phyloP scores from a whole-genome alignment of 768 basidiomycete genomes.

The Podaxis mareebaensis region DNA sequence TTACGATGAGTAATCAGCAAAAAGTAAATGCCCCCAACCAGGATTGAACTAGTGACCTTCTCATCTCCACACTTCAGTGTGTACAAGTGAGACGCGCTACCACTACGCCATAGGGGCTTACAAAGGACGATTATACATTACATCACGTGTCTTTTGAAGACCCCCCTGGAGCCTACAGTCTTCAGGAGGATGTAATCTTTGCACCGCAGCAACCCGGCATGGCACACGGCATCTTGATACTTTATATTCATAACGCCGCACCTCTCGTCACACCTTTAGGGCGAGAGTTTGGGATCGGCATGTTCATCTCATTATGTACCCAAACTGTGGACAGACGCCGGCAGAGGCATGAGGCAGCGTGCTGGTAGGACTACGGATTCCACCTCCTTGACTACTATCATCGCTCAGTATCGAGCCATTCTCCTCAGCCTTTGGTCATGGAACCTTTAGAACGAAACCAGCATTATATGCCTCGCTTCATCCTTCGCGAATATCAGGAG shows the following conservation, averaged over 20 bases:
- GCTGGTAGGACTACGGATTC: background rate
- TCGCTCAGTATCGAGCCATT: too few species aligned
- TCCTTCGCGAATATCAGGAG: conserved; percentile 27
- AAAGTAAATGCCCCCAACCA: conserved; percentile 40
- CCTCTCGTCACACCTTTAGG: too few species aligned
- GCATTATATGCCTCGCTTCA: conserved; percentile 32
- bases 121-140: background rate
- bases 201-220: too few species aligned
- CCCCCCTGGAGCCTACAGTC: too few species aligned
- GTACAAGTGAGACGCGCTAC: conserved; percentile 46
- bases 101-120: conserved; percentile 41
- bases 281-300: too few species aligned
- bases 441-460: conserved; percentile 21
- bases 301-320: background rate
- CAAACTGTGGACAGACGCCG: background rate
- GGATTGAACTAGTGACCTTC: conserved; percentile 49
- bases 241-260: too few species aligned
- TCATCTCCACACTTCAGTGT: conserved; percentile 23
- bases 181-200: too few species aligned
- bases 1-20: background rate
- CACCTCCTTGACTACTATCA: too few species aligned
- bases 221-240: too few species aligned
- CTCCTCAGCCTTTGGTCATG: background rate
- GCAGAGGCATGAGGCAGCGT: background rate
- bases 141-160: background rate